phyloP scores from a whole-genome alignment of 371 early-diverging fungal genomes.

The Circinella umbellata region DNA sequence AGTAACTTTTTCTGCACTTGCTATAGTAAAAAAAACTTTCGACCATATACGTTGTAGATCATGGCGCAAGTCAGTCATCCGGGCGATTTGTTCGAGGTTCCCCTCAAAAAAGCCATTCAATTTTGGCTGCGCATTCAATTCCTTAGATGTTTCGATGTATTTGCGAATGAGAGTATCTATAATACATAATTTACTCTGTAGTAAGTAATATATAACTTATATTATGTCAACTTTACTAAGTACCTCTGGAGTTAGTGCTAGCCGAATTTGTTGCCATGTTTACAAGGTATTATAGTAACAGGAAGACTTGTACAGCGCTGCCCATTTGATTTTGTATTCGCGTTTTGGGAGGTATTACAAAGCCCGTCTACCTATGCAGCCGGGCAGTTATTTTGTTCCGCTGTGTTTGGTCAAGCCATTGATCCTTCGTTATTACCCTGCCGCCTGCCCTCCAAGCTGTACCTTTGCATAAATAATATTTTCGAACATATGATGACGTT shows the following conservation, averaged over 20 bases:
- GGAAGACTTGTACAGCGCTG: too few relatives aligned
- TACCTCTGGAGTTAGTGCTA: neutral
- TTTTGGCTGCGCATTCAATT: neutral
- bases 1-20: neutral
- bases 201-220: neutral
- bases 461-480: too few relatives aligned
- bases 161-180: neutral
- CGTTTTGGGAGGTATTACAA: too few relatives aligned
- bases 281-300: neutral
- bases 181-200: neutral
- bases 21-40: neutral
- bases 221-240: neutral
- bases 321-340: too few relatives aligned
- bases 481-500: too few relatives aligned
- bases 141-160: neutral
- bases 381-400: too few relatives aligned
- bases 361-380: too few relatives aligned
- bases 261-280: conserved; percentile 1
- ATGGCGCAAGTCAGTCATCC: neutral
- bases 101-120: neutral
- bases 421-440: too few relatives aligned
- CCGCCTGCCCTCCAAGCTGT: too few relatives aligned
- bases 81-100: neutral
- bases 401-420: too few relatives aligned
- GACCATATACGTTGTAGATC: neutral